A percentile compares a stretch with the other conserved stretches of the same genome.
phyloP scores from a whole-genome alignment of 768 basidiomycete species.

The Pisolithus albus region DNA sequence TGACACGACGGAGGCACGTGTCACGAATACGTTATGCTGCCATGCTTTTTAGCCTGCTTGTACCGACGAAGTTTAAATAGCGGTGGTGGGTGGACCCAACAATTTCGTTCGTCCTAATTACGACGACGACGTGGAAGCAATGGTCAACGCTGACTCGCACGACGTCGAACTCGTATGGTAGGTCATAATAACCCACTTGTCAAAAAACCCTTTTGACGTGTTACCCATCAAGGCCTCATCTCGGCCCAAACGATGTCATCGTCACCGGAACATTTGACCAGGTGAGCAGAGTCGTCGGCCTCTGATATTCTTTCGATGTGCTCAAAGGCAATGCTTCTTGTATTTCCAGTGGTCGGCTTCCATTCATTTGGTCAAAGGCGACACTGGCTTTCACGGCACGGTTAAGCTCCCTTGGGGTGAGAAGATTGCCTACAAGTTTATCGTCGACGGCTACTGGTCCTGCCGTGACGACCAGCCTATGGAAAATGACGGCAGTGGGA shows the following conservation, averaged over 20 bases:
- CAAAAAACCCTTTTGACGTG: neutral
- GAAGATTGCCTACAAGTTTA: slow-evolving; percentile 68
- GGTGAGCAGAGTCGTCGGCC: slow-evolving; percentile 34
- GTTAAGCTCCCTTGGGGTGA: slow-evolving; percentile 54
- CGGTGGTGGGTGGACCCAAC: neutral
- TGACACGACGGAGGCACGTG: neutral
- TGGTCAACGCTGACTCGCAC: slow-evolving; percentile 37
- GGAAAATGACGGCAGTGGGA: slow-evolving; percentile 56
- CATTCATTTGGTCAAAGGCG: slow-evolving; percentile 44
- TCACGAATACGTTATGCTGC: slow-evolving; percentile 11
- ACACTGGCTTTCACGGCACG: slow-evolving; percentile 49
- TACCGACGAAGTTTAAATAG: slow-evolving; percentile 15
- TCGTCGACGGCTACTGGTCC: slow-evolving; percentile 69
- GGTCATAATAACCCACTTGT: slow-evolving; percentile 14
- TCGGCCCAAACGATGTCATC: slow-evolving; percentile 50
- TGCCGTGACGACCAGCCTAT: slow-evolving; percentile 48
- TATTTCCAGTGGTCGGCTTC: slow-evolving; percentile 53
- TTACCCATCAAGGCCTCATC: slow-evolving; percentile 45
- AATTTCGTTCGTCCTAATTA: slow-evolving; percentile 15
- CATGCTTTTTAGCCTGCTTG: slow-evolving; percentile 4
- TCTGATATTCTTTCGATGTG: slow-evolving; percentile 8
- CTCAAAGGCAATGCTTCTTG: neutral
- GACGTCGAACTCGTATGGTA: slow-evolving; percentile 51
- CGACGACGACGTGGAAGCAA: slow-evolving; percentile 17
- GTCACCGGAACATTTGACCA: slow-evolving; percentile 76